Evolutionary conservation across 2,329 filamentous ascomycete genomes (phyloP), one percentile per base, ranked within the genome.

Genomic region (Colletotrichum lindemuthianum): DNA sequence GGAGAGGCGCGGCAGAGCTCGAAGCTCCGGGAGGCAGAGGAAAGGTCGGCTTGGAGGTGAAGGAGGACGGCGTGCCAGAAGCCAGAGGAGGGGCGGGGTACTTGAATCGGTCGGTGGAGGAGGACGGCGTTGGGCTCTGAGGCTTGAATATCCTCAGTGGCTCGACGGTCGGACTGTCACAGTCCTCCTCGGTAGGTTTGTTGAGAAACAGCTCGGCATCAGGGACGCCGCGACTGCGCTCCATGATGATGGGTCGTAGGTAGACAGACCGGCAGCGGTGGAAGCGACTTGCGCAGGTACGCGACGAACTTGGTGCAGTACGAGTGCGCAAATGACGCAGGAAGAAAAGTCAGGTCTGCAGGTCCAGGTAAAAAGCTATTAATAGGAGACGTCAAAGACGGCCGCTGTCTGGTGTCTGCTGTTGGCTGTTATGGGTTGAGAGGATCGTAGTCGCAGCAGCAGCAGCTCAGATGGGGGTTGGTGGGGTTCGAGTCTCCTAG

Each of bases 101-200:
- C 72, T 79, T 81, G 75, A 82, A 84, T 68, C 79, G 78, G 59
- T 81, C 80, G 59, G 74, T 72, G 36, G 71, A 60, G 63, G 69
- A 66, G 50, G 77, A 74, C 59, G 87, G 87, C 56, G 83, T 83
- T 37, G 89, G 86, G 63, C 89, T 91, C 71, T 88, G 86, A 60
- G 90, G 88, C 77, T 96, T 96, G 81, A 90, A 90, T 75, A 97
- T 96, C 73, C 92, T 88, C 78, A 97, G 79, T 65, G 93, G 93
- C 72, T 92, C 92, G 70, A 97, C 86, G 15, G 91, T 92, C 63
- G 93, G 92, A 72, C 92, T 93, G 72, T 93, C 88, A 66, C 81
- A 81, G 50, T 85, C 82, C 10, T 79, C 76, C 8, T 72, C 80
- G 59, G 79, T 74, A n/a, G 84, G 84, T 54, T 82, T 84, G 74